Evolutionary conservation across 1,284 basidiomycete species (phyloP), one percentile per base, ranked within the genome.

Genomic region (Pyrrhoderma noxium): DNA sequence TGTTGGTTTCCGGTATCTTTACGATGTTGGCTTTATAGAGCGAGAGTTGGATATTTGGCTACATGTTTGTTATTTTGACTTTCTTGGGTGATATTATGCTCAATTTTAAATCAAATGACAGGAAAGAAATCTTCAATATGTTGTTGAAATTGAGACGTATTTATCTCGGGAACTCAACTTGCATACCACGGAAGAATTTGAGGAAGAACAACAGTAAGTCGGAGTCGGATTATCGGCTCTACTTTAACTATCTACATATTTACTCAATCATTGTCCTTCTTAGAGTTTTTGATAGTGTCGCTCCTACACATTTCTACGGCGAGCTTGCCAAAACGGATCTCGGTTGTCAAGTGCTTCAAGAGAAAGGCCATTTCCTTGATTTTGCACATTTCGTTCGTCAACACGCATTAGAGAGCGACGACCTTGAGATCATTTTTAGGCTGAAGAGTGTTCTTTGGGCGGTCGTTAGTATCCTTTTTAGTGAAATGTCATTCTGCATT

Each of bases 361-460:
- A 93, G 55, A 93, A 89, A 60, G 92, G 91, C 0, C 92, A 99
- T 63, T 94, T 99, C 62, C 67, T 76, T 5, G 91, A 95, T 54
- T 97, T 98, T 64, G 85, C 90, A 0, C 85, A 92, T 56, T 89
- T 94, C 58, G 90, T 99, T 52, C 79, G 91, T 14, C 76, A 85
- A 58, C 91, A 99, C 65, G 89, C 85, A 14, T 72, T 86, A 54
- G 94, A 97, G 65, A 80, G 78, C 44, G 80, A 85, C 51, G 93
- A 99, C 64, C 68, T 78, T 18, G 88, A 89, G 42, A 72, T 96
- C 25, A 85, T 98, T 53, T 72, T 84, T 61, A 92, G 90, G 65
- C 68, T 99, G 51, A 99, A 99, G 69, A 96, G 93, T 62, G 89
- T 93, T 8, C 72, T 99, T 0, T 99, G 96, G 96, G 91, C 93